phyloP scores from a whole-genome alignment of 2,329 filamentous ascomycete species.

The Penicillium hordei region DNA sequence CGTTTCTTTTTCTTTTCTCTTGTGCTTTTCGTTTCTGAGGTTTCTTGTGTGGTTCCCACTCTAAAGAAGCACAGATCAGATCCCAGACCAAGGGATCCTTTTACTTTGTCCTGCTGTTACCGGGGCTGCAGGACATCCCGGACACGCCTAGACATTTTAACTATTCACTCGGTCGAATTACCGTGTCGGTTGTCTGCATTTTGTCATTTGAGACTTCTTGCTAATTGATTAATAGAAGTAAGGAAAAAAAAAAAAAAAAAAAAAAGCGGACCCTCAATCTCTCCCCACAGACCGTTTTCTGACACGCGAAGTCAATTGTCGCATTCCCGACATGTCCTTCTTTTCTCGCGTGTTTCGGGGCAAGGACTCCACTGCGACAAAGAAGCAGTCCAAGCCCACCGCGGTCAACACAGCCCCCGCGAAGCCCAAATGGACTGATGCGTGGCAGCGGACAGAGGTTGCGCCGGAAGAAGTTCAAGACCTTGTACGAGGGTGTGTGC shows the following conservation, averaged over 20 bases:
- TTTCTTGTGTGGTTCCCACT: conserved; percentile 2
- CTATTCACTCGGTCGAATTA: conserved; percentile 9
- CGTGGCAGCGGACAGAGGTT: conserved; percentile 78
- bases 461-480: conserved; percentile 90
- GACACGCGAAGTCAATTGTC: conserved; percentile 16
- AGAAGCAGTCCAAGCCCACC: conserved; percentile 57
- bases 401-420: conserved; percentile 55
- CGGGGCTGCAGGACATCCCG: conserved; percentile 29
- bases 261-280: conserved; percentile 11
- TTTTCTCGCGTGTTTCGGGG: conserved; percentile 67
- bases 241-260: conserved; percentile 6
- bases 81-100: conserved; percentile 13
- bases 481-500: conserved; percentile 77
- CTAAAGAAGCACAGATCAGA: conserved; percentile 16
- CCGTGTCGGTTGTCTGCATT: conserved; percentile 16
- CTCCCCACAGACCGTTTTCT: conserved; percentile 4
- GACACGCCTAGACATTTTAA: conserved; percentile 10
- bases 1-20: conserved; percentile 8
- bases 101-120: conserved; percentile 17
- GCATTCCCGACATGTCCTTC: conserved; percentile 49
- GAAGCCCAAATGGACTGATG: conserved; percentile 82
- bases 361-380: conserved; percentile 67
- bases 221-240: conserved; percentile 14
- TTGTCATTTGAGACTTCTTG: conserved; percentile 3
- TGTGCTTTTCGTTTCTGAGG: conserved; percentile 12